Evolutionary conservation across 441 rosid species (phyloP).

Genomic region (Oxalis stricta): DNA sequence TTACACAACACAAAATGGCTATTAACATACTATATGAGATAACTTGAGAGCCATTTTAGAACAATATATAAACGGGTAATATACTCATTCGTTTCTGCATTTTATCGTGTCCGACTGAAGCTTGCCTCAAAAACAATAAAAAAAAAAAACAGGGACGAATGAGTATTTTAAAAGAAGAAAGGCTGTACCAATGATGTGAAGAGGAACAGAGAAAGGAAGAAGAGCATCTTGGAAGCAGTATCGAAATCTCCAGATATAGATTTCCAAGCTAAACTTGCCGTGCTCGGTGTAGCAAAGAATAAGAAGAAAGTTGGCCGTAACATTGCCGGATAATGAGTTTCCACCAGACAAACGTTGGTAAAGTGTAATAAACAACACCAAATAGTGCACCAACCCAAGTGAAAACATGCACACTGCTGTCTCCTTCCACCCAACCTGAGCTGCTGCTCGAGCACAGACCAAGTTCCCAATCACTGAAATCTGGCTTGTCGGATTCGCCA

Average conservation of each 20-base stretch:
- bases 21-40: too few relatives aligned
- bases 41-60: too few relatives aligned
- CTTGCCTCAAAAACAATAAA: too few relatives aligned
- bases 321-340: conserved; percentile 22
- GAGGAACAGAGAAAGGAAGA: conserved; percentile 49
- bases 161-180: too few relatives aligned
- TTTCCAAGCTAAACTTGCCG: conserved; percentile 48
- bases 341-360: conserved; percentile 47
- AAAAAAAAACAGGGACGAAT: too few relatives aligned
- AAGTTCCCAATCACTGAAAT: conserved; percentile 53
- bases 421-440: conserved; percentile 53
- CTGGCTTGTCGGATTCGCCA: conserved; percentile 55
- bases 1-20: background rate
- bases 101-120: too few relatives aligned
- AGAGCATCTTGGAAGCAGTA: conserved; percentile 41
- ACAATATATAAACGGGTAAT: too few relatives aligned
- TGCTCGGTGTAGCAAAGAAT: conserved; percentile 59
- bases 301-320: conserved; percentile 43
- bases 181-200: conserved; percentile 32
- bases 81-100: too few relatives aligned
- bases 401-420: conserved; percentile 46
- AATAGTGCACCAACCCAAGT: conserved; percentile 44
- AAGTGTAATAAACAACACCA: conserved; percentile 56
- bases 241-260: conserved; percentile 45
- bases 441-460: conserved; percentile 41